phyloP scores from a whole-genome alignment of 1,284 basidiomycete species.

The Ceratobasidium sp. region DNA sequence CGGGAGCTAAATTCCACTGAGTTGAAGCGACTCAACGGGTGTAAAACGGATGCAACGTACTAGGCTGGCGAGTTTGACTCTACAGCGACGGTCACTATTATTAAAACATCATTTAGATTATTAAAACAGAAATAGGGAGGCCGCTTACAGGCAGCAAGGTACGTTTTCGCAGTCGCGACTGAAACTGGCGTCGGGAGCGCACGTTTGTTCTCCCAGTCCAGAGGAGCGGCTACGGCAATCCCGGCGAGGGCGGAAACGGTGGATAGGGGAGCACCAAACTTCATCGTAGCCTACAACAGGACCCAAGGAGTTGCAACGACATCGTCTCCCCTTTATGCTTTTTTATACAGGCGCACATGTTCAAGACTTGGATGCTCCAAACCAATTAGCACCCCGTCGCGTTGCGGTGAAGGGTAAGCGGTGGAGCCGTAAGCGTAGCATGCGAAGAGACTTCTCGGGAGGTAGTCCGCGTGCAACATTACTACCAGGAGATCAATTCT shows the following conservation, averaged over 20 bases:
- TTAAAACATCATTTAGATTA: not conserved
- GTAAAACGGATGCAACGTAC: not conserved
- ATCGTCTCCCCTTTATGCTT: too few species aligned
- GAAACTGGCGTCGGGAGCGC: slow-evolving; percentile 57
- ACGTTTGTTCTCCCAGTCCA: slow-evolving; percentile 45
- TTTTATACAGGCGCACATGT: not conserved
- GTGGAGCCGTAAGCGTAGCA: not conserved
- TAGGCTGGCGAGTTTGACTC: slow-evolving; percentile 19
- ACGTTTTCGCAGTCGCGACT: slow-evolving; percentile 56
- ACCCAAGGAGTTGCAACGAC: too few species aligned
- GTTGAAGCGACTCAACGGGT: not conserved
- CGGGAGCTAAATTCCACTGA: not conserved
- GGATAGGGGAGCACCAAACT: slow-evolving; percentile 4
- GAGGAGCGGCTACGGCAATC: slow-evolving; percentile 1
- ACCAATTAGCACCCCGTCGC: not conserved
- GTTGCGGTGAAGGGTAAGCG: not conserved
- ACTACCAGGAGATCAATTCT: not conserved
- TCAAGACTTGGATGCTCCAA: not conserved
- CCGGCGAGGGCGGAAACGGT: slow-evolving; percentile 3
- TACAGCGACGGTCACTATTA: slow-evolving; percentile 4
- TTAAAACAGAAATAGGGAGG: too few species aligned
- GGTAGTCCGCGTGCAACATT: not conserved
- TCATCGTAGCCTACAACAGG: not conserved
- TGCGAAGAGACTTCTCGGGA: not conserved
- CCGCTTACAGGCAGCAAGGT: slow-evolving; percentile 52